Evolutionary conservation across 148 eudicot genomes (phyloP), one percentile per base, ranked within the genome.

Genomic region (Mesembryanthemum crystallinum): DNA sequence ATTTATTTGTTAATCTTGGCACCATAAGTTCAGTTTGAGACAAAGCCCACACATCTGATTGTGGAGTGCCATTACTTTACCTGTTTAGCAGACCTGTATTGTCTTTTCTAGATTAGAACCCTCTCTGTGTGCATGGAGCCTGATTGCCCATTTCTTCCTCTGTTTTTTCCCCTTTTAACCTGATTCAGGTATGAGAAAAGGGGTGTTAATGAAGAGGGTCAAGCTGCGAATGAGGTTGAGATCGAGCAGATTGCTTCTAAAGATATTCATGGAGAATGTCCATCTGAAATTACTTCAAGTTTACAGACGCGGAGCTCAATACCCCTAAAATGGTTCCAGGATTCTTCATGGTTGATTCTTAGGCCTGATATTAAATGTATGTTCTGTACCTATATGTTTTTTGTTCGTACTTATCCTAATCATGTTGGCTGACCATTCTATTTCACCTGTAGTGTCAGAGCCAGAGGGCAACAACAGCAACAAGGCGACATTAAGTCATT

Each of bases 211-310:
- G 88, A 88, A 71, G 83, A 88, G 80, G 98, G 99, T 30, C 88
- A 91, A 76, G 99, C 92, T 63, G 99, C 99, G 35, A 95, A 95
- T 85, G 97, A 92, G 76, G 99, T 95, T 71, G 99, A 95, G 82
- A 88, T 97, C 13, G 99, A 92, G 82, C 99, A 95, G 76, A 90
- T 92, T 71, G 94, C 89, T 39, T 81, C 83, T 74, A 94, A 88
- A 81, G 88, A 81, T 73, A 86, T 83, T 67, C 79, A 80, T 54
- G 81, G 80, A 69, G 86, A 84, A 77, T 69, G 71, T 63, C 78
- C 83, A 2, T 59, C 60, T 45, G 80, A 80, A 64, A 80, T 95
- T 65, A 86, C 89, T 79, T 90, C 99, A 58, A 83, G 83, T 81
- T 97, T 95, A 60, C 99, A 95, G 82, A 87, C 82, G 76, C 88